Conservation (phyloP, 169 alveolate species). For the Plasmodium relictum region DNA sequence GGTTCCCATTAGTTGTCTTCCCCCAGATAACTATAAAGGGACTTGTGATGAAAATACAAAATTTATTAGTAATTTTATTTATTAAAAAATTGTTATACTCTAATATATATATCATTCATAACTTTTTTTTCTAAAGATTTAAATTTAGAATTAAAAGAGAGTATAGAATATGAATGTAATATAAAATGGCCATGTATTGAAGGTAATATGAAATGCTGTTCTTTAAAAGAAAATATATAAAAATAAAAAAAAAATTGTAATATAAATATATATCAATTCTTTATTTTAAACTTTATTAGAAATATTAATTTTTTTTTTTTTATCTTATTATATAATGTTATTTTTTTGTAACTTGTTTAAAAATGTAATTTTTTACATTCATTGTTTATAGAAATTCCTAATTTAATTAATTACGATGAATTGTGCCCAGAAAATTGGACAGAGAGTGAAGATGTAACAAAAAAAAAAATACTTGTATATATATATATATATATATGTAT, state of each 20-base stretch:
- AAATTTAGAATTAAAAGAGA: constrained; percentile 21
- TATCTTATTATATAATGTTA: neutral
- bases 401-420: constrained; percentile 31
- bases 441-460: constrained; percentile 29
- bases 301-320: neutral
- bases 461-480: neutral
- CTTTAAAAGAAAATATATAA: neutral
- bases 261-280: too few relatives aligned
- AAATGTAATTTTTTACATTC: neutral
- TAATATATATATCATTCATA: neutral
- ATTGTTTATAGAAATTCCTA: constrained; percentile 9
- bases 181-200: constrained; percentile 51
- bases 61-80: constrained; percentile 18
- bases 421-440: constrained; percentile 65
- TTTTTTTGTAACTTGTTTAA: constrained; percentile 1
- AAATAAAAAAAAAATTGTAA: neutral
- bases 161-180: constrained; percentile 52
- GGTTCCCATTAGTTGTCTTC: constrained; percentile 29
- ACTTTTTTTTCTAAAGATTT: constrained; percentile 27
- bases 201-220: constrained; percentile 15
- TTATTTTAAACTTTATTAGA: neutral
- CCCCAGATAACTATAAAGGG: constrained; percentile 66
- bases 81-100: neutral
- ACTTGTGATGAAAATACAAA: constrained; percentile 54
- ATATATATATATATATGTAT: neutral